A percentile compares a stretch with the other conserved stretches of the same genome.
phyloP scores from a whole-genome alignment of 2,329 filamentous ascomycete species.

The Neonectria coccinea region DNA sequence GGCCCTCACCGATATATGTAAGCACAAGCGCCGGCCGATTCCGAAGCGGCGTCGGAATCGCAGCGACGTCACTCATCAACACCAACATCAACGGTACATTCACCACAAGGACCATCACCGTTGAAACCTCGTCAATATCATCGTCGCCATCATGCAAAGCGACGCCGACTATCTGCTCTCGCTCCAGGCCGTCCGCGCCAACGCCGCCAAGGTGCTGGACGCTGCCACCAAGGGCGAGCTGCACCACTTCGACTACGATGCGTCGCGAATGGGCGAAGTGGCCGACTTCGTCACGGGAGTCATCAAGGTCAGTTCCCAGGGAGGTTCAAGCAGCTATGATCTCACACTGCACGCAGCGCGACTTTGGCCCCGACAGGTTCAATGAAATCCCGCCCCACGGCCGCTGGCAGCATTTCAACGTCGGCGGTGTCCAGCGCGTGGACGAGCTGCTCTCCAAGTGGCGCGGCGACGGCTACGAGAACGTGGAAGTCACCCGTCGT shows the following conservation, averaged over 20 bases:
- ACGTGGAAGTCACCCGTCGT: slow-evolving; percentile 61
- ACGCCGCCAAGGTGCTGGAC: slow-evolving; percentile 47
- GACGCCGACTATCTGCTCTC: slow-evolving; percentile 50
- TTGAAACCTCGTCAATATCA: not conserved
- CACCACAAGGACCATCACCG: not conserved
- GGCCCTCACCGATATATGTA: slow-evolving; percentile 6
- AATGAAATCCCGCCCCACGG: slow-evolving; percentile 65
- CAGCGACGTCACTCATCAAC: not conserved
- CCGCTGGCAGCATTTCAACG: slow-evolving; percentile 73
- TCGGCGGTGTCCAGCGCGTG: slow-evolving; percentile 64
- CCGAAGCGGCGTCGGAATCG: not conserved
- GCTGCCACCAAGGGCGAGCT: slow-evolving; percentile 53
- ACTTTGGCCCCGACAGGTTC: slow-evolving; percentile 61
- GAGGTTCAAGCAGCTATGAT: no score
- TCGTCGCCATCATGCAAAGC: not conserved
- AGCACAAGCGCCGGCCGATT: not conserved
- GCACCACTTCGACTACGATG: slow-evolving; percentile 56
- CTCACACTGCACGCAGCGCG: slow-evolving; percentile 52
- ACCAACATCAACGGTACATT: not conserved
- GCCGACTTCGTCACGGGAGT: slow-evolving; percentile 57
- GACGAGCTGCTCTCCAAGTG: slow-evolving; percentile 58
- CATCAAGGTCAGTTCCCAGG: slow-evolving; percentile 52
- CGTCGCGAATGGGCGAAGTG: slow-evolving; percentile 51
- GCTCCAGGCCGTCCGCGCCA: slow-evolving; percentile 52
- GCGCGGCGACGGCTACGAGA: slow-evolving; percentile 53